These are phyloP conservation scores for Cucumis cinereus DNA, from an alignment of 306 rosid genomes.

Conservation along the genomic window DNA sequence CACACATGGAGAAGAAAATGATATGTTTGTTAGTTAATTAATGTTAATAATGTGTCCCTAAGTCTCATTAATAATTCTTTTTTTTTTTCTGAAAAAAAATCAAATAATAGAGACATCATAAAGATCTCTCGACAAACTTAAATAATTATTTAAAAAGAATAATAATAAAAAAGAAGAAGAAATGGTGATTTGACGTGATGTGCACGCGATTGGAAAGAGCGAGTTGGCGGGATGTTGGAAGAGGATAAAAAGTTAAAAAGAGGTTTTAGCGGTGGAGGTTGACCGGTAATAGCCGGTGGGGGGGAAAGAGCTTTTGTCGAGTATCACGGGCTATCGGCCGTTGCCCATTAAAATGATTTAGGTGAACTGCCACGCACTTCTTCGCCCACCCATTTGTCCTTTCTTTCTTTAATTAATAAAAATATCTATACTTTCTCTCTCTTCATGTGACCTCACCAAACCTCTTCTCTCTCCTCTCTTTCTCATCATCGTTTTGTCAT, in stretches of 20 bases:
- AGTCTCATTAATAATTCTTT: not conserved
- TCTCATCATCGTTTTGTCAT: no score
- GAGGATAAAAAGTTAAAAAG: not conserved
- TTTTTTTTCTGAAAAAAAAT: no score
- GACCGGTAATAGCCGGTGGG: not conserved
- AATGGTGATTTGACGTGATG: not conserved
- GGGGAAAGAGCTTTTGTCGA: not conserved
- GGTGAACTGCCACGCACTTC: constrained; percentile 12
- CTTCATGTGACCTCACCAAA: constrained; percentile 24
- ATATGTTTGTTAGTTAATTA: not conserved
- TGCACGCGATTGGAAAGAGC: not conserved
- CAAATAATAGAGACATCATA: not conserved
- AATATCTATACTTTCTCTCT: constrained; percentile 9
- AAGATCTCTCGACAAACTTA: not conserved
- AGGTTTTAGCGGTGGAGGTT: not conserved
- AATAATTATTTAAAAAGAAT: no score
- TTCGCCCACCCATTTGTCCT: not conserved
- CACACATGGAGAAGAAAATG: not conserved
- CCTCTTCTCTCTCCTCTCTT: not conserved
- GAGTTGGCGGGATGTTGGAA: not conserved
- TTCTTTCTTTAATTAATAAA: constrained; percentile 19
- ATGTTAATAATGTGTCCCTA: not conserved
- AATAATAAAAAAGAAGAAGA: no score
- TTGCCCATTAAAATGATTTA: not conserved
- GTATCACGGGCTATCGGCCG: constrained; percentile 7